A percentile compares a stretch with the other conserved stretches of the same genome.
Evolutionary conservation across 2,329 filamentous ascomycete species (phyloP).

Genomic region (Paecilomyces dactylethromorphus): DNA sequence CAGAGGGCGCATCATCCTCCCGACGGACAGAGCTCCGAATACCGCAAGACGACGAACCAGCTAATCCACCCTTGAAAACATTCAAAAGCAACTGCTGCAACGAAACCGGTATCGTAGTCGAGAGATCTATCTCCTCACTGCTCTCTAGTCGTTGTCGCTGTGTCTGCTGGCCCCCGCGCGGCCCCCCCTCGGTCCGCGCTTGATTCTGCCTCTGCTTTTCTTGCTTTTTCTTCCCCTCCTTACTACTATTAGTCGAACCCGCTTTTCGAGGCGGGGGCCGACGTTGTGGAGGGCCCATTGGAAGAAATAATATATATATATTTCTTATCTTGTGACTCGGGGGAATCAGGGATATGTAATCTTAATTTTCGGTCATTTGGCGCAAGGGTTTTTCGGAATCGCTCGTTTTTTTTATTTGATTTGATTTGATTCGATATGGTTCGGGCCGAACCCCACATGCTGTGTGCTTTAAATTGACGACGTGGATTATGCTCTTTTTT

Average conservation of each 20-base stretch:
- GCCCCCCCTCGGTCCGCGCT: neutral
- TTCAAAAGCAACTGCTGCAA: conserved; percentile 67
- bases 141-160: conserved; percentile 3
- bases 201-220: neutral
- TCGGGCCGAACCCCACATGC: too few relatives aligned
- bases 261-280: neutral
- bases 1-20: too few relatives aligned
- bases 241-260: conserved; percentile 2
- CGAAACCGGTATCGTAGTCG: conserved; percentile 38
- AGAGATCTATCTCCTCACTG: conserved; percentile 15
- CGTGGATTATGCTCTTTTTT: too few relatives aligned
- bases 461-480: too few relatives aligned
- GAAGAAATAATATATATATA: neutral
- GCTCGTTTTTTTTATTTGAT: too few relatives aligned
- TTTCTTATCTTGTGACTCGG: neutral
- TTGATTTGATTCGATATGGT: neutral
- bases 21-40: neutral
- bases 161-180: neutral
- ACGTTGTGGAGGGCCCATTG: conserved; percentile 8
- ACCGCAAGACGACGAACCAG: conserved; percentile 22
- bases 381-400: neutral
- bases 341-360: neutral
- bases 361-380: neutral
- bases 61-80: conserved; percentile 63
- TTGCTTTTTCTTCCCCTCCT: neutral